A percentile compares a stretch with the other conserved stretches of the same genome.
phyloP scores from a whole-genome alignment of 352 stramenopile species.

The Phytophthora multivora region DNA sequence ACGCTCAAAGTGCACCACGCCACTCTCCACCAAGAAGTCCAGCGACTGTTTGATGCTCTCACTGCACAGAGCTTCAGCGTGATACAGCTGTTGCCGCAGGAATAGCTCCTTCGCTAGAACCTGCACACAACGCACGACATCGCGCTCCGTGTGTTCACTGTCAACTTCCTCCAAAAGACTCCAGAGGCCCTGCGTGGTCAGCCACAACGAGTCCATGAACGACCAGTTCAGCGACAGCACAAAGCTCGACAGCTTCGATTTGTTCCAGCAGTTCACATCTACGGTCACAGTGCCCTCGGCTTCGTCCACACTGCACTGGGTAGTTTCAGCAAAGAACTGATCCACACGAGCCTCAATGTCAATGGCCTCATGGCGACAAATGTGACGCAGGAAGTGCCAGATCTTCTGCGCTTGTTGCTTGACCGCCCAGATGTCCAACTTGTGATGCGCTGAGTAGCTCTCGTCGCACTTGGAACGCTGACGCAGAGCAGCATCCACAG shows the following conservation, averaged over 20 bases:
- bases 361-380: constrained; percentile 64
- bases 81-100: constrained; percentile 38
- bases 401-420: constrained; percentile 52
- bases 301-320: constrained; percentile 30
- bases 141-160: constrained; percentile 40
- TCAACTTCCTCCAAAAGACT: constrained; percentile 29
- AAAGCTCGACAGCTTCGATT: constrained; percentile 56
- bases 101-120: constrained; percentile 60
- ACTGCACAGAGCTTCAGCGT: constrained; percentile 76
- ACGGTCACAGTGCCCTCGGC: constrained; percentile 27
- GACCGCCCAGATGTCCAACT: constrained; percentile 36
- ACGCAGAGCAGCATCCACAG: constrained; percentile 50
- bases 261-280: constrained; percentile 43
- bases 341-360: constrained; percentile 47
- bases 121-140: constrained; percentile 62
- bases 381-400: constrained; percentile 68
- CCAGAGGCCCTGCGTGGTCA: constrained; percentile 57
- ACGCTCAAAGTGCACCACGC: constrained; percentile 40
- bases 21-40: constrained; percentile 62
- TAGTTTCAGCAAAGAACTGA: constrained; percentile 33
- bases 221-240: constrained; percentile 73
- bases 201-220: constrained; percentile 79
- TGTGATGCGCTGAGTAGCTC: not conserved
- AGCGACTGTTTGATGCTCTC: constrained; percentile 80
- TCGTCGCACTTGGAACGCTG: constrained; percentile 15